phyloP scores from a whole-genome alignment of 1,139 yeast genomes.

The Taphrina communis region DNA sequence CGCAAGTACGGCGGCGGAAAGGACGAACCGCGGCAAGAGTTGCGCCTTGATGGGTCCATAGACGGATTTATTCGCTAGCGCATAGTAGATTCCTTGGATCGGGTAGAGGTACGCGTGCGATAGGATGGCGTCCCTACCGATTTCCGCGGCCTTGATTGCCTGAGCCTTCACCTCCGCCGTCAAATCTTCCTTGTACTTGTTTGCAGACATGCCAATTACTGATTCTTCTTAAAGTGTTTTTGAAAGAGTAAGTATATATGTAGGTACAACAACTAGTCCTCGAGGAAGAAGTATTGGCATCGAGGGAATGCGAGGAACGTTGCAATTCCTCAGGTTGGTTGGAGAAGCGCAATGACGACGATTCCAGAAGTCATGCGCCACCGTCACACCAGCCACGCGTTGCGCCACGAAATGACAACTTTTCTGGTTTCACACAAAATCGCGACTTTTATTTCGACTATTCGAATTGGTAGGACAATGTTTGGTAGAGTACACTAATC shows the following conservation, averaged over 20 bases:
- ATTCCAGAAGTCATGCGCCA: slow-evolving; percentile 6
- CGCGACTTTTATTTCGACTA: too few relatives aligned
- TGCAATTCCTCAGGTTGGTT: background rate
- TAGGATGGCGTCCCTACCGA: slow-evolving; percentile 28
- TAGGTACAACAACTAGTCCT: background rate
- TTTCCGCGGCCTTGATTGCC: slow-evolving; percentile 27
- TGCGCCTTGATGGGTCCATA: slow-evolving; percentile 26
- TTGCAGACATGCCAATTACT: background rate
- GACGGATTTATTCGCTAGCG: slow-evolving; percentile 18
- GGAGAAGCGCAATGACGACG: slow-evolving; percentile 1
- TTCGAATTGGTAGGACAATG: too few relatives aligned
- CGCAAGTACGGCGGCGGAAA: slow-evolving; percentile 19
- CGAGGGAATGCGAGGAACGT: background rate
- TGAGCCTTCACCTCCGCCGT: slow-evolving; percentile 24
- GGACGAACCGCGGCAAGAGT: slow-evolving; percentile 26
- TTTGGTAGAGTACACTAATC: too few relatives aligned
- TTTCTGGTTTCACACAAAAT: too few relatives aligned
- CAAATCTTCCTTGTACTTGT: slow-evolving; percentile 21
- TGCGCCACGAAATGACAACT: background rate
- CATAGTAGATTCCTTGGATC: slow-evolving; percentile 33
- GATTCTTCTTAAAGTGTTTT: background rate
- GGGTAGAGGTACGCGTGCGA: slow-evolving; percentile 32
- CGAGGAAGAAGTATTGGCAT: background rate
- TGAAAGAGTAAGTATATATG: background rate
- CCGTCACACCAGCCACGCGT: background rate